These are phyloP conservation scores for Phytophthora meadii DNA, from an alignment of 352 stramenopile genomes.

Conservation along the genomic window DNA sequence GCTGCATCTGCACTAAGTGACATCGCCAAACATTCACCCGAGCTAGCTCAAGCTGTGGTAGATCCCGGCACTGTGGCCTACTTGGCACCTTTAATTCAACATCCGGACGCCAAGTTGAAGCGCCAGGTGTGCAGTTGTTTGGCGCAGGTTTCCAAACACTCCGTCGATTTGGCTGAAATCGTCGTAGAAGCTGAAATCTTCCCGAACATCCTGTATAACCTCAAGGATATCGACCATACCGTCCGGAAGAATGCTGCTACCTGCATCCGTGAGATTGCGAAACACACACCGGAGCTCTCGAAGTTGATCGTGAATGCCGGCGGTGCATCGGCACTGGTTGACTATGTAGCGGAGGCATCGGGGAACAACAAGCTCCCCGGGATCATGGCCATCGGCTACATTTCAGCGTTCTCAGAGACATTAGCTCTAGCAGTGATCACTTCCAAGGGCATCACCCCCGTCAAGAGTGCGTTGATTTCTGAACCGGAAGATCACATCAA, in stretches of 20 bases:
- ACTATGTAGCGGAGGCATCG: conserved; percentile 91
- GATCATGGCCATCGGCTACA: conserved; percentile 97
- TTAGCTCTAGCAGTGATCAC: conserved; percentile 95
- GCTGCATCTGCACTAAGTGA: conserved; percentile 93
- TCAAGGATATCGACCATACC: conserved; percentile 95
- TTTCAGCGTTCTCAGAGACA: conserved; percentile 95
- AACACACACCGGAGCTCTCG: conserved; percentile 95
- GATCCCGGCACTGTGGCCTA: conserved; percentile 94
- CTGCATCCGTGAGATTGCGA: conserved; percentile 95
- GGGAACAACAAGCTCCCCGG: conserved; percentile 95
- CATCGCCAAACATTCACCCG: conserved; percentile 95
- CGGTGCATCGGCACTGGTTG: conserved; percentile 93
- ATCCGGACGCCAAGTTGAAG: conserved; percentile 96
- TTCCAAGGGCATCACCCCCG: conserved; percentile 92
- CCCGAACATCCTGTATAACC: conserved; percentile 95
- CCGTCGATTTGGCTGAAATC: conserved; percentile 94
- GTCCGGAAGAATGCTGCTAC: conserved; percentile 96
- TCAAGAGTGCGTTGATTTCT: conserved; percentile 93
- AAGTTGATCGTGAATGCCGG: conserved; percentile 96
- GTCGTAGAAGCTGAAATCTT: conserved; percentile 97
- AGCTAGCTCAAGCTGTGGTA: conserved; percentile 94
- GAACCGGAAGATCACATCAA: conserved; percentile 97
- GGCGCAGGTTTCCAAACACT: conserved; percentile 96
- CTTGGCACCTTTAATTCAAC: conserved; percentile 93
- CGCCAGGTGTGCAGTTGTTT: conserved; percentile 91